Evolutionary conservation across 768 basidiomycete species (phyloP).

Genomic region (Phanerodontia chrysosporium): DNA sequence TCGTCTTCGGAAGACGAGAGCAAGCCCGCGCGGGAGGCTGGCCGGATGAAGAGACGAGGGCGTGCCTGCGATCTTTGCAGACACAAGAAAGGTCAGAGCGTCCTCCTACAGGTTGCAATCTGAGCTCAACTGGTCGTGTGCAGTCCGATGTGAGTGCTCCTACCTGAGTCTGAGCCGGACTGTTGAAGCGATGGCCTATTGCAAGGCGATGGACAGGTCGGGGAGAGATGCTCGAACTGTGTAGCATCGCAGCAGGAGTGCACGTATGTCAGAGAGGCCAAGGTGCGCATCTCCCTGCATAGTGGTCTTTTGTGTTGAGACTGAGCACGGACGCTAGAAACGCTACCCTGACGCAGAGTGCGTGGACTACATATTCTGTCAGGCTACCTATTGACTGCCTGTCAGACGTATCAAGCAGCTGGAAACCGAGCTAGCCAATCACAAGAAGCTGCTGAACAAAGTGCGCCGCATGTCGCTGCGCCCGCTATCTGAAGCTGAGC

Average conservation of each 20-base stretch:
- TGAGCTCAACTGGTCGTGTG: not conserved
- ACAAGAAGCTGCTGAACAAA: conserved; percentile 19
- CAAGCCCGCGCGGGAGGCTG: not conserved
- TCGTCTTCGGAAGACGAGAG: conserved; percentile 9
- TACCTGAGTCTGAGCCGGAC: too few species aligned
- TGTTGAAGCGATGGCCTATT: not conserved
- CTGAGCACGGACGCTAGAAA: conserved; percentile 5
- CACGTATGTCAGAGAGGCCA: conserved; percentile 10
- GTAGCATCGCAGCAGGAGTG: conserved; percentile 2
- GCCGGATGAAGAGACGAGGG: conserved; percentile 4
- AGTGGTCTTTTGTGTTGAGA: not conserved
- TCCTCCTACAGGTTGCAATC: too few species aligned
- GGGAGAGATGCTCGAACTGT: conserved; percentile 10
- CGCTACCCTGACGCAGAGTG: conserved; percentile 14
- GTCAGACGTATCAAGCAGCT: conserved; percentile 19
- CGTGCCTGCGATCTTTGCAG: conserved; percentile 12
- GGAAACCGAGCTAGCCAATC: conserved; percentile 17
- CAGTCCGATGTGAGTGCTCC: conserved; percentile 12
- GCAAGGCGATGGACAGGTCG: conserved; percentile 8
- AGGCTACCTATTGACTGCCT: not conserved
- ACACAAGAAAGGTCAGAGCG: conserved; percentile 10
- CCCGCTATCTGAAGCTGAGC: not conserved
- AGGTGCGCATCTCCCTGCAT: not conserved
- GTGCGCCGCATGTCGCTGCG: not conserved
- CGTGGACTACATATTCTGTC: not conserved